Evolutionary conservation across 768 basidiomycete genomes (phyloP).

Genomic region (Cyathus striatus): DNA sequence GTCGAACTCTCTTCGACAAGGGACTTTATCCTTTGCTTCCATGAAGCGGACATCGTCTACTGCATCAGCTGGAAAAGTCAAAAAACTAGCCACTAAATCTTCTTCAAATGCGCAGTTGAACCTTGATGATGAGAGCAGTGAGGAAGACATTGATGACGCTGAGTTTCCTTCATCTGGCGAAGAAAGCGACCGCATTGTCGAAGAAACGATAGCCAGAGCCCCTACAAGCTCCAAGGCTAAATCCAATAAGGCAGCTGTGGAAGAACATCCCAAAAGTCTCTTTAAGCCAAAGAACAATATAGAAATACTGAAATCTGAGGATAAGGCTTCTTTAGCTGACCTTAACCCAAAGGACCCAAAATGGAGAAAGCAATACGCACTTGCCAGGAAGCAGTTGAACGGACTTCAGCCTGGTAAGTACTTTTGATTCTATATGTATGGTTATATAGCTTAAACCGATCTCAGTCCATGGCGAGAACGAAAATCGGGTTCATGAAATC

Average conservation of each 20-base stretch:
- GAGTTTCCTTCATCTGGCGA: background rate
- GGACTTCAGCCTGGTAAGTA: conserved; percentile 49
- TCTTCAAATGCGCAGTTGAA: conserved; percentile 3
- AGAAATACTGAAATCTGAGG: background rate
- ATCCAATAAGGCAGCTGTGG: background rate
- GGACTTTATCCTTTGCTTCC: conserved; percentile 4
- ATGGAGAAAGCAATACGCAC: conserved; percentile 50
- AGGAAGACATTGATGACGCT: background rate
- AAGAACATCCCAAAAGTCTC: background rate
- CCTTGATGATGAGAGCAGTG: conserved; percentile 1
- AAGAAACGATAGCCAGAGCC: background rate
- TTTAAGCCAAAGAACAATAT: background rate
- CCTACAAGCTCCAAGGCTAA: background rate
- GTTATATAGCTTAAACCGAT: background rate
- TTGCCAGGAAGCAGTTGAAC: conserved; percentile 51
- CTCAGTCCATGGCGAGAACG: conserved; percentile 60
- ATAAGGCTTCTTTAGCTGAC: conserved; percentile 19
- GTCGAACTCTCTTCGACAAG: background rate
- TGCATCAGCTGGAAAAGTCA: background rate
- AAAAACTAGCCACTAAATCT: conserved; percentile 8
- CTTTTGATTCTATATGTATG: background rate
- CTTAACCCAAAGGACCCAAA: conserved; percentile 43
- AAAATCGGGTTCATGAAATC: conserved; percentile 64
- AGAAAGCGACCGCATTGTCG: background rate
- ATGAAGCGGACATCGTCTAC: conserved; percentile 6